A percentile compares a stretch with the other conserved stretches of the same genome.
phyloP scores from a whole-genome alignment of 306 rosid genomes.

The Alnus rubra region DNA sequence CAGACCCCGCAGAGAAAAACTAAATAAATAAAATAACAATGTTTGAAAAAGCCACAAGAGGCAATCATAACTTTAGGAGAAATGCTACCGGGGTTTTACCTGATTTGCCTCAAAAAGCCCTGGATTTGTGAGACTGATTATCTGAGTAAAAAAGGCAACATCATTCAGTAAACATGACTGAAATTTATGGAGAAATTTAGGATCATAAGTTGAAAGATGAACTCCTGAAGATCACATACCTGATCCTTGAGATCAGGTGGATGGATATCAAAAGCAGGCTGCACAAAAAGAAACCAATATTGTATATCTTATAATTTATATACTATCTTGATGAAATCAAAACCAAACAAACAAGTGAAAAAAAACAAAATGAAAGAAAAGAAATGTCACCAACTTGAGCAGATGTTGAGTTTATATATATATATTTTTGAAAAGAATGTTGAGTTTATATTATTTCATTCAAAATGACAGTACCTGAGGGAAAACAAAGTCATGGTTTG shows the following conservation, averaged over 20 bases:
- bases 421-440: no score
- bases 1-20: no score
- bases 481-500: slow-evolving; percentile 81
- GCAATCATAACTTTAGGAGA: not conserved
- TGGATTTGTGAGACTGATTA: slow-evolving; percentile 76
- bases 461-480: slow-evolving; percentile 70
- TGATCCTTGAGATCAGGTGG: slow-evolving; percentile 60
- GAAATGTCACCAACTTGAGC: slow-evolving; percentile 14
- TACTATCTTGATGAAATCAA: no score
- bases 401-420: slow-evolving; percentile 4
- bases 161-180: slow-evolving; percentile 22
- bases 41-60: slow-evolving; percentile 16
- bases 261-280: slow-evolving; percentile 80
- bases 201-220: slow-evolving; percentile 13
- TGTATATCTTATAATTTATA: not conserved
- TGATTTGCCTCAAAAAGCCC: slow-evolving; percentile 85
- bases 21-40: slow-evolving; percentile 2
- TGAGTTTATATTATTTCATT: slow-evolving; percentile 16
- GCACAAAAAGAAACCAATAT: slow-evolving; percentile 33
- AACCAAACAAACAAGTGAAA: no score
- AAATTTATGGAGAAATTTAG: slow-evolving; percentile 3
- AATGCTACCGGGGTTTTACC: slow-evolving; percentile 45
- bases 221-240: slow-evolving; percentile 52
- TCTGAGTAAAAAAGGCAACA: slow-evolving; percentile 45
- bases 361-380: slow-evolving; percentile 5